phyloP scores from a whole-genome alignment of 2,329 filamentous ascomycete species.

The Fusarium foetens region DNA sequence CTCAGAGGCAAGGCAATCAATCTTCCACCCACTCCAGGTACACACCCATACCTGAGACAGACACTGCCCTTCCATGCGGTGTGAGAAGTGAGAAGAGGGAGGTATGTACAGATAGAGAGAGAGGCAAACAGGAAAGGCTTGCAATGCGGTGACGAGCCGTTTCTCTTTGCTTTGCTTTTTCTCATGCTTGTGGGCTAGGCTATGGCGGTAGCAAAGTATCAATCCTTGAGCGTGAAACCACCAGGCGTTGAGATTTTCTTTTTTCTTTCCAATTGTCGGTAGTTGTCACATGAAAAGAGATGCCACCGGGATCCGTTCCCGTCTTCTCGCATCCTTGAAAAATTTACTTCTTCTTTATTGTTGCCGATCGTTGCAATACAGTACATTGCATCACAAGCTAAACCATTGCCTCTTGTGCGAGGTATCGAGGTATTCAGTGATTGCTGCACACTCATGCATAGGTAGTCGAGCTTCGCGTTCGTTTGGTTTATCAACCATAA shows the following conservation, averaged over 20 bases:
- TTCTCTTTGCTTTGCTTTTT: constrained; percentile 32
- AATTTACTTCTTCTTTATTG: constrained; percentile 2
- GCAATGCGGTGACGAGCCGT: constrained; percentile 29
- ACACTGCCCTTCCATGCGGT: constrained; percentile 24
- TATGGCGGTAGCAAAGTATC: constrained; percentile 29
- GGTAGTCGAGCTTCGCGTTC: neutral
- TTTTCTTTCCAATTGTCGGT: constrained; percentile 37
- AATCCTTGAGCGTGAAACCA: constrained; percentile 34
- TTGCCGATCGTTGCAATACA: neutral
- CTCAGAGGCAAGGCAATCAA: constrained; percentile 7
- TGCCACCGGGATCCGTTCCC: constrained; percentile 12
- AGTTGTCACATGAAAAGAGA: constrained; percentile 31
- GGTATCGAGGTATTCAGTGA: neutral
- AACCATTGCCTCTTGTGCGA: constrained; percentile 24
- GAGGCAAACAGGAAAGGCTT: neutral
- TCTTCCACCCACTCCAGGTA: constrained; percentile 21
- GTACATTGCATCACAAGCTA: constrained; percentile 7
- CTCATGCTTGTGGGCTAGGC: constrained; percentile 19
- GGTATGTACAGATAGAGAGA: neutral
- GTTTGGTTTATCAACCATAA: constrained; percentile 3
- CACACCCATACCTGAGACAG: constrained; percentile 34
- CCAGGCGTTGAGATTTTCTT: constrained; percentile 32
- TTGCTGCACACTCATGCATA: constrained; percentile 12
- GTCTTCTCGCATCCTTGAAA: neutral
- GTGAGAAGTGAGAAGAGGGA: constrained; percentile 1